Evolutionary conservation across 1,139 yeast genomes (phyloP).

Genomic region (Hemisphaericaspora subhashii): DNA sequence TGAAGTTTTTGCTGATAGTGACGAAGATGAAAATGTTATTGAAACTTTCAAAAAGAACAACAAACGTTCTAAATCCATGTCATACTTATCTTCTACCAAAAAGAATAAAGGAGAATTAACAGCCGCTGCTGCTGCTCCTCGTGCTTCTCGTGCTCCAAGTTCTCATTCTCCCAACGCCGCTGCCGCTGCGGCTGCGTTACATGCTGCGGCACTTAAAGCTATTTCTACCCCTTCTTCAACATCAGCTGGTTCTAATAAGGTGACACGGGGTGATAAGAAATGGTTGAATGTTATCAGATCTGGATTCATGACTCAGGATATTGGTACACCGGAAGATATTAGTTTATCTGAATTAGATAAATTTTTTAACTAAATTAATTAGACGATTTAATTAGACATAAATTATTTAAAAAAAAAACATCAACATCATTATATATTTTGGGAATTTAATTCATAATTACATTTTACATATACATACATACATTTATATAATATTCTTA

Average conservation of each 20-base stretch:
- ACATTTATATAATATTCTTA: not conserved
- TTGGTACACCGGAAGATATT: slow-evolving; percentile 74
- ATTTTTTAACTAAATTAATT: slow-evolving; percentile 70
- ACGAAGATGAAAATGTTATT: slow-evolving; percentile 31
- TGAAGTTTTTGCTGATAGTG: slow-evolving; percentile 46
- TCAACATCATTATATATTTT: not conserved
- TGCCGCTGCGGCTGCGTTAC: slow-evolving; percentile 72
- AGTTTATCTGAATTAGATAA: slow-evolving; percentile 73
- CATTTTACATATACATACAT: not conserved
- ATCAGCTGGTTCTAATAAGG: slow-evolving; percentile 10
- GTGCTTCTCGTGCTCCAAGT: slow-evolving; percentile 63
- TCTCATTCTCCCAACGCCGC: slow-evolving; percentile 62
- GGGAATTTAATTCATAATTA: slow-evolving; percentile 6
- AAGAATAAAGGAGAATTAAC: slow-evolving; percentile 55
- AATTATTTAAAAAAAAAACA: not conserved
- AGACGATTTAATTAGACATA: slow-evolving; percentile 45
- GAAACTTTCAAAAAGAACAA: slow-evolving; percentile 41
- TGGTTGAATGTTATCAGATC: slow-evolving; percentile 73
- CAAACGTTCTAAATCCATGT: slow-evolving; percentile 66
- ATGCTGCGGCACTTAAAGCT: slow-evolving; percentile 66
- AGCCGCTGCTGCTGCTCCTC: slow-evolving; percentile 83
- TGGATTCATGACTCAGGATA: slow-evolving; percentile 73
- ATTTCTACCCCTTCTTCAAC: slow-evolving; percentile 25
- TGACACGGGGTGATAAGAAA: slow-evolving; percentile 33
- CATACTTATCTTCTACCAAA: slow-evolving; percentile 45